Percentiles rank a stretch among this genome's conserved stretches.
These are phyloP conservation scores for Volvox carteri DNA, from an alignment of 163 green algal species.

Conservation along the genomic window DNA sequence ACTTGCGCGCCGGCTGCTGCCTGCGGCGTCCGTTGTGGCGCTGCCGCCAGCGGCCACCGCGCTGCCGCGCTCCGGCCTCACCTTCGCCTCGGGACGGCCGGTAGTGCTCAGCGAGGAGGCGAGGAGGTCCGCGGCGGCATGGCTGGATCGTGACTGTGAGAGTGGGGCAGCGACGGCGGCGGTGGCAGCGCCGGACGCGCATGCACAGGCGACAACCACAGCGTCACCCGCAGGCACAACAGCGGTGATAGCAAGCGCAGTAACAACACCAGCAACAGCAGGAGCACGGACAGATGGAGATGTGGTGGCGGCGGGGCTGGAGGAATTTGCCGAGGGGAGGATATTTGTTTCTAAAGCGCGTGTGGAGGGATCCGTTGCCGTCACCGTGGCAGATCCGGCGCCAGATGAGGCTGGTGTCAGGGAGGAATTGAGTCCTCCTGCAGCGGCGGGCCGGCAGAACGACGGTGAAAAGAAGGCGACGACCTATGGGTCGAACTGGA, in stretches of 20 bases:
- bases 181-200: background rate
- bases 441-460: background rate
- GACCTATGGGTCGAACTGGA: too few relatives aligned
- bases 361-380: too few relatives aligned
- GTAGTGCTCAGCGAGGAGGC: conserved; percentile 28
- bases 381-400: background rate
- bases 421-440: background rate
- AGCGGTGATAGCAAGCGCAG: background rate
- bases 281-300: background rate
- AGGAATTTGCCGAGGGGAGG: too few relatives aligned
- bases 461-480: background rate
- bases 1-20: background rate
- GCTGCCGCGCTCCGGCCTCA: conserved; percentile 13
- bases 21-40: conserved; percentile 13
- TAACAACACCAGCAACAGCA: background rate
- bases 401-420: background rate
- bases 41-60: conserved; percentile 7
- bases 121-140: background rate
- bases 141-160: background rate
- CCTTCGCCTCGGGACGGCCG: background rate
- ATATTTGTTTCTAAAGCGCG: too few relatives aligned
- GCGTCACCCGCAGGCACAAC: background rate
- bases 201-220: background rate
- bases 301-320: too few relatives aligned
- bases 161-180: background rate